Evolutionary conservation across 176 grass and related monocot genomes (phyloP).

Genomic region (bread wheat (Triticum aestivum)): DNA sequence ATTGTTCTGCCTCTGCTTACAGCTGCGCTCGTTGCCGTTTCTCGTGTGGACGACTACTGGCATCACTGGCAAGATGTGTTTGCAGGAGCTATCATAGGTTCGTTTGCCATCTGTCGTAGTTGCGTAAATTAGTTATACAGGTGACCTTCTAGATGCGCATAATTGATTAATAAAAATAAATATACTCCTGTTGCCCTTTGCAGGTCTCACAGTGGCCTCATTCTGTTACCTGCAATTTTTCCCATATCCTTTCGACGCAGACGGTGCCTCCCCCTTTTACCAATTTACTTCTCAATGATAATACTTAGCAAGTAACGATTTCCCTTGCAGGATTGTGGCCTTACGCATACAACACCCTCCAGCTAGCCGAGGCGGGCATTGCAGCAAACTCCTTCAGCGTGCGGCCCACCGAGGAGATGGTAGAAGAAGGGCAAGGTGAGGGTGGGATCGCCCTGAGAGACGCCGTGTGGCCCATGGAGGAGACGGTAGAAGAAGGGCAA

Average conservation of each 20-base stretch:
- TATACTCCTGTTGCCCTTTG: neutral
- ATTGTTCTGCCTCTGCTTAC: constrained; percentile 64
- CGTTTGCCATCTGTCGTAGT: constrained; percentile 18
- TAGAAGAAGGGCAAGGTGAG: constrained; percentile 26
- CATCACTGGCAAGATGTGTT: constrained; percentile 96
- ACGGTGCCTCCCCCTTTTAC: constrained; percentile 33
- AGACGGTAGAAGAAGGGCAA: constrained; percentile 33
- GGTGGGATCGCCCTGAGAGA: constrained; percentile 42
- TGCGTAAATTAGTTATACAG: neutral
- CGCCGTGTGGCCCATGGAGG: constrained; percentile 24
- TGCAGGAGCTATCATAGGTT: constrained; percentile 54
- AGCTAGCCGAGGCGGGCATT: constrained; percentile 43
- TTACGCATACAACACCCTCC: constrained; percentile 51
- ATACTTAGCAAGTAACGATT: neutral
- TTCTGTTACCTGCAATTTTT: constrained; percentile 92
- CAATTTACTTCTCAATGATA: neutral
- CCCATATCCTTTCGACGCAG: constrained; percentile 62
- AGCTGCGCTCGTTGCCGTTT: constrained; percentile 69
- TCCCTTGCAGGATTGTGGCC: constrained; percentile 61
- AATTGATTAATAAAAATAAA: neutral
- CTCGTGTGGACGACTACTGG: constrained; percentile 90
- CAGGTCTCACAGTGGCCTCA: constrained; percentile 65
- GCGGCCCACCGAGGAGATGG: constrained; percentile 34
- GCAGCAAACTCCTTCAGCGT: constrained; percentile 36
- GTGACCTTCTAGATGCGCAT: neutral